phyloP scores from a whole-genome alignment of 2,329 filamentous ascomycete species.

The Trichophyton simii region DNA sequence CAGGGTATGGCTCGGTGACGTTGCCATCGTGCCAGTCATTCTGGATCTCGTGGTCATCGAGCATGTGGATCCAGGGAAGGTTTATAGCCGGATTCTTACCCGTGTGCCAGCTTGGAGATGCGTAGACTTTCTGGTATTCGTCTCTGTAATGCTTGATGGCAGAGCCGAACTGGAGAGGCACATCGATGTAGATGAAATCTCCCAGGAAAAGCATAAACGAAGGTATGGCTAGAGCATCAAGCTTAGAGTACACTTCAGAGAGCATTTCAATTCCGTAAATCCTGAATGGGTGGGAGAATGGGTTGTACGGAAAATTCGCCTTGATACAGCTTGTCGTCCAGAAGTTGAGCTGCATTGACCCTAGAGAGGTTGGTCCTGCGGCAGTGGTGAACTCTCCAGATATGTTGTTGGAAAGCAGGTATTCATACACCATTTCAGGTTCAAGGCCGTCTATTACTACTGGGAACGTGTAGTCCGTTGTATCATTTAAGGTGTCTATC shows the following conservation, averaged over 20 bases:
- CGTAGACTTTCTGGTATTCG: conserved; percentile 92
- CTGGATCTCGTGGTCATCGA: conserved; percentile 91
- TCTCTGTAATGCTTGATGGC: conserved; percentile 65
- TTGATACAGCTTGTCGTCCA: conserved; percentile 88
- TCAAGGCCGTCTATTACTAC: conserved; percentile 55
- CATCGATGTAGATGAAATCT: conserved; percentile 50
- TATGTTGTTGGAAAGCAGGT: conserved; percentile 75
- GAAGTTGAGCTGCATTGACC: conserved; percentile 69
- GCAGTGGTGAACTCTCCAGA: conserved; percentile 70
- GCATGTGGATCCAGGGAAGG: conserved; percentile 92
- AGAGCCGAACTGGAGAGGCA: conserved; percentile 65
- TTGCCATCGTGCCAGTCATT: conserved; percentile 80
- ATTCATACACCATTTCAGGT: conserved; percentile 67
- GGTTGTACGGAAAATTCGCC: conserved; percentile 77
- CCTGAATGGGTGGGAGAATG: conserved; percentile 66
- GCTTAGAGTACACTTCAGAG: conserved; percentile 54
- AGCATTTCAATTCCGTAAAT: conserved; percentile 71
- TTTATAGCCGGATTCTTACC: conserved; percentile 45
- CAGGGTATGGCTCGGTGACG: conserved; percentile 63
- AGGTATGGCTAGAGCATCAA: conserved; percentile 44
- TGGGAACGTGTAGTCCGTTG: conserved; percentile 69
- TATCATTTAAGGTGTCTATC: conserved; percentile 54
- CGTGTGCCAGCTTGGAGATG: conserved; percentile 71
- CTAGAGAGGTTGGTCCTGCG: conserved; percentile 52
- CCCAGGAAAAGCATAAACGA: conserved; percentile 50